Conservation (phyloP, 768 basidiomycete species). For the Grammothele lineata region DNA sequence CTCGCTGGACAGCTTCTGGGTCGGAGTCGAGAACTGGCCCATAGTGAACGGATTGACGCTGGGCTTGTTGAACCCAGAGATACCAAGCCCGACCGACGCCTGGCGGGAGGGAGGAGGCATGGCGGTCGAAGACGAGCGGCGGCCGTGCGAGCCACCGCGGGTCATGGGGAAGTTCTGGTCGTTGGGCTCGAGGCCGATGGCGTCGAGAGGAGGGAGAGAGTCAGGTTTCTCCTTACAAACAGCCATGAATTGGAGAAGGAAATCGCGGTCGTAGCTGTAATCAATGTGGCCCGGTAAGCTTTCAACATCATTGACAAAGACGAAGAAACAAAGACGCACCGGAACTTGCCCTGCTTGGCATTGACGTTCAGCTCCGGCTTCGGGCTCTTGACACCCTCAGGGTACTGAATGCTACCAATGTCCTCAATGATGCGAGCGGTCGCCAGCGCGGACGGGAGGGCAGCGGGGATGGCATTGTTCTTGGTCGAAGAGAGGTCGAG, state of each 20-base stretch:
- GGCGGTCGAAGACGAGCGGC: conserved; percentile 47
- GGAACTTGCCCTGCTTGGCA: conserved; percentile 85
- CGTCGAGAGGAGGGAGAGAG: conserved; percentile 81
- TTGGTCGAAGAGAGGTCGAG: conserved; percentile 63
- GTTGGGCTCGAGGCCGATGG: conserved; percentile 83
- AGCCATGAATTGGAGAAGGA: conserved; percentile 94
- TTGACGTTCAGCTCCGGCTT: conserved; percentile 79
- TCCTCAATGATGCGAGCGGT: conserved; percentile 86
- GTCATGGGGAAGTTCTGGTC: conserved; percentile 48
- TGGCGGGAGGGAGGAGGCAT: conserved; percentile 42
- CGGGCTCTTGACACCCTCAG: conserved; percentile 79
- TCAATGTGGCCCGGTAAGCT: conserved; percentile 1
- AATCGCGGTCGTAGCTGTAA: conserved; percentile 90
- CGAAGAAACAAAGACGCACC: conserved; percentile 38
- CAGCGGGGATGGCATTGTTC: conserved; percentile 35
- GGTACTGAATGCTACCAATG: conserved; percentile 72
- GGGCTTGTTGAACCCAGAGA: conserved; percentile 33
- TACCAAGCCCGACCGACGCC: conserved; percentile 46
- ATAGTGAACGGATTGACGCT: conserved; percentile 42
- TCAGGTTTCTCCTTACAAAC: conserved; percentile 96
- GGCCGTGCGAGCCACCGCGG: conserved; percentile 59
- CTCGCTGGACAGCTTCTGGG: conserved; percentile 62
- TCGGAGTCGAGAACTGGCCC: conserved; percentile 61
- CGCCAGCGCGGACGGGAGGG: conserved; percentile 64
- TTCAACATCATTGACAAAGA: neutral